Conservation (phyloP, 1,139 yeast species). For the Yamadazyma conglobata region DNA sequence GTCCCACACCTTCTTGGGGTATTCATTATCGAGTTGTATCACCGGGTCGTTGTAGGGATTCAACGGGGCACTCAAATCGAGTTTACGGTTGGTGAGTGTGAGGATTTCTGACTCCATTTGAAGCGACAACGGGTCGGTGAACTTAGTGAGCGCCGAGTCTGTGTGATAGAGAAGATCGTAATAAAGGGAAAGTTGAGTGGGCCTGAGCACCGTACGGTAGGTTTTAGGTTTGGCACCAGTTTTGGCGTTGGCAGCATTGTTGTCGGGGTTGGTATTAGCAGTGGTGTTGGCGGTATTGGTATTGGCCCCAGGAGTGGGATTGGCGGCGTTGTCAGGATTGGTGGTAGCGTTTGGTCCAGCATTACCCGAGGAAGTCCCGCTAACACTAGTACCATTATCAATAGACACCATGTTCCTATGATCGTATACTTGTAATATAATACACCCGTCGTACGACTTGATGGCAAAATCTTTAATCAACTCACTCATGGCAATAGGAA, state of each 20-base stretch:
- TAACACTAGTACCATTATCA: no score
- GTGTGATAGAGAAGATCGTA: conserved; percentile 84
- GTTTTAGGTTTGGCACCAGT: conserved; percentile 50
- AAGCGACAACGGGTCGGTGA: conserved; percentile 73
- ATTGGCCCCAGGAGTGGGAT: conserved; percentile 2
- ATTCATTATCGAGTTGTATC: conserved; percentile 44
- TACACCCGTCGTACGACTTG: conserved; percentile 82
- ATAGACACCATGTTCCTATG: conserved; percentile 52
- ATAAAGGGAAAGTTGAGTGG: conserved; percentile 77
- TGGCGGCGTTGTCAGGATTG: not conserved
- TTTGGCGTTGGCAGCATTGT: conserved; percentile 2
- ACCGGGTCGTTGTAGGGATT: conserved; percentile 58
- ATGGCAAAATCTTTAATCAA: conserved; percentile 83
- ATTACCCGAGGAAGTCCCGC: not conserved
- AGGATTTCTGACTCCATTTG: conserved; percentile 83
- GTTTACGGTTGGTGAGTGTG: conserved; percentile 69
- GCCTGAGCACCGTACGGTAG: conserved; percentile 71
- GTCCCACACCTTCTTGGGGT: conserved; percentile 44
- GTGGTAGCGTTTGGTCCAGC: not conserved
- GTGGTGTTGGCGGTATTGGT: conserved; percentile 2
- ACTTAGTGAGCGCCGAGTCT: conserved; percentile 68
- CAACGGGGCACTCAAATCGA: conserved; percentile 69
- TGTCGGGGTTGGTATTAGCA: not conserved
- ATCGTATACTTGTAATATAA: conserved; percentile 79
- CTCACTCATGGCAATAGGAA: conserved; percentile 88